phyloP scores from a whole-genome alignment of 306 rosid species.

The Benincasa hispida region DNA sequence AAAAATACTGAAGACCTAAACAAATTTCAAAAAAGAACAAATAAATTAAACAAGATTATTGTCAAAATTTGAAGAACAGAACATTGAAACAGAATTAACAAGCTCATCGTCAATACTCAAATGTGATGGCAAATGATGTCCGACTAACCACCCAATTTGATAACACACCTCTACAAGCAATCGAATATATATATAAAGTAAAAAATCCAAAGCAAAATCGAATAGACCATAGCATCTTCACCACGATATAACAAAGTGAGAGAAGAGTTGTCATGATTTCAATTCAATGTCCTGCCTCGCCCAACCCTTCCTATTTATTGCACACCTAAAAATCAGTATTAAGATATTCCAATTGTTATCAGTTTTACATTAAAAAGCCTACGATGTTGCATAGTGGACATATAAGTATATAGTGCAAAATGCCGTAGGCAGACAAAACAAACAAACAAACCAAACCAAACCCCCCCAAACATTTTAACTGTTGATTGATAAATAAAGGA shows the following conservation, averaged over 20 bases:
- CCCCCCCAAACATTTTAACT: neutral
- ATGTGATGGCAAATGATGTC: too few species aligned
- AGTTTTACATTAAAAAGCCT: neutral
- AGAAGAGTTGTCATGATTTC: neutral
- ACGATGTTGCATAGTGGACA: neutral
- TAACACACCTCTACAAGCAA: too few species aligned
- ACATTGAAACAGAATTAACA: too few species aligned
- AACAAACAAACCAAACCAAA: neutral
- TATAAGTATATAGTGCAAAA: neutral
- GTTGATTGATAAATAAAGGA: constrained; percentile 8
- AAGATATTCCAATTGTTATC: neutral
- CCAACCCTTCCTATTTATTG: neutral
- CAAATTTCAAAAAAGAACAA: too few species aligned
- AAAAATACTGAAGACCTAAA: too few species aligned
- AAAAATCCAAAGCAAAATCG: neutral
- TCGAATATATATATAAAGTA: too few species aligned
- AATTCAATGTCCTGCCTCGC: neutral
- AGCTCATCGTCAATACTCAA: too few species aligned
- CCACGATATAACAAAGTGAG: neutral
- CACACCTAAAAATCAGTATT: neutral
- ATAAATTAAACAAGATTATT: too few species aligned
- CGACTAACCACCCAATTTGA: too few species aligned
- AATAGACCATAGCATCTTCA: neutral
- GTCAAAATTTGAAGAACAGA: too few species aligned
- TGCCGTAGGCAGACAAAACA: neutral